These are phyloP conservation scores for Incumbomyces delicatus DNA, from an alignment of 2,329 filamentous ascomycete species.

Conservation along the genomic window DNA sequence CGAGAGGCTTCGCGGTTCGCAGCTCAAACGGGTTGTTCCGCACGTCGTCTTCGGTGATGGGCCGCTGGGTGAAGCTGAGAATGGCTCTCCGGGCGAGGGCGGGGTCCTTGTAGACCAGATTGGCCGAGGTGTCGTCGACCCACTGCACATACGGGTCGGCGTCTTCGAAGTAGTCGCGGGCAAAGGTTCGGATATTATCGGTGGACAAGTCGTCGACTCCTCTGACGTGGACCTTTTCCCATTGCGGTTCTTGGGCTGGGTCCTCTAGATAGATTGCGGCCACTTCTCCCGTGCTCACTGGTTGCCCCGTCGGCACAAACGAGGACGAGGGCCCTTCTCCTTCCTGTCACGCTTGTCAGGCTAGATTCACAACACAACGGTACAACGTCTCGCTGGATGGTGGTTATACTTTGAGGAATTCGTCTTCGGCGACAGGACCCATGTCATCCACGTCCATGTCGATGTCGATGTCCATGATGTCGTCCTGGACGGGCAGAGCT, in stretches of 20 bases:
- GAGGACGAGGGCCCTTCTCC: slow-evolving; percentile 17
- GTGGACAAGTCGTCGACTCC: slow-evolving; percentile 77
- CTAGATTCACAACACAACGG: slow-evolving; percentile 5
- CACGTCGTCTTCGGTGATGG: slow-evolving; percentile 26
- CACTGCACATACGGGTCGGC: slow-evolving; percentile 61
- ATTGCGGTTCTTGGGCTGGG: slow-evolving; percentile 19
- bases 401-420: slow-evolving; percentile 20
- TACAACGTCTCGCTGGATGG: slow-evolving; percentile 1
- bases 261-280: slow-evolving; percentile 22
- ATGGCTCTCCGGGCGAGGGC: slow-evolving; percentile 47
- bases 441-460: slow-evolving; percentile 21
- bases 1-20: slow-evolving; percentile 59
- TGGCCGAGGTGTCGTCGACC: slow-evolving; percentile 89
- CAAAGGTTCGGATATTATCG: slow-evolving; percentile 66
- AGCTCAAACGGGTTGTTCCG: slow-evolving; percentile 52
- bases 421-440: slow-evolving; percentile 16
- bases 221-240: slow-evolving; percentile 67
- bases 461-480: slow-evolving; percentile 22
- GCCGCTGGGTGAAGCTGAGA: slow-evolving; percentile 34
- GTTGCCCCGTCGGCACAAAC: slow-evolving; percentile 15
- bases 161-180: slow-evolving; percentile 55
- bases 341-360: slow-evolving; percentile 17
- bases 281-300: slow-evolving; percentile 11
- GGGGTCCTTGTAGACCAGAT: slow-evolving; percentile 61
- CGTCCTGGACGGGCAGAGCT: slow-evolving; percentile 13